A percentile compares a stretch with the other conserved stretches of the same genome.
Conservation (phyloP, 192 early-diverging fungal genomes). For the Entophlyctis helioformis region DNA sequence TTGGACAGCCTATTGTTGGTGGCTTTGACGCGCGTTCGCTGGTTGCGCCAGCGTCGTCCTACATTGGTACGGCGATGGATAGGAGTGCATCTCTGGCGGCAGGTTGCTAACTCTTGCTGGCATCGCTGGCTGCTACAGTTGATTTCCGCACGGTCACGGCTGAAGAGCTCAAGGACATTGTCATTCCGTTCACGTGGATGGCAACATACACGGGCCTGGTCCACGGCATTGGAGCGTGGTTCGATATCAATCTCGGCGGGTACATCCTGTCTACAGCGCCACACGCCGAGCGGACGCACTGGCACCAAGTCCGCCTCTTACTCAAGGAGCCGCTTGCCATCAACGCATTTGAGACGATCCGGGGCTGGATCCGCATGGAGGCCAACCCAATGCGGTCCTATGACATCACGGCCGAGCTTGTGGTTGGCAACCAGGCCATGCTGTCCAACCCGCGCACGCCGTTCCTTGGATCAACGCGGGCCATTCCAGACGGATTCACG, state of each 20-base stretch:
- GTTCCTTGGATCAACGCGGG: slow-evolving; percentile 4
- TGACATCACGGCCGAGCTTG: slow-evolving; percentile 65
- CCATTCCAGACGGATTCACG: slow-evolving; percentile 8
- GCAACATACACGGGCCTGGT: slow-evolving; percentile 78
- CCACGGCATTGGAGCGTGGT: slow-evolving; percentile 96
- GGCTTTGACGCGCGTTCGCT: slow-evolving; percentile 11
- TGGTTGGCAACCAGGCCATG: slow-evolving; percentile 29
- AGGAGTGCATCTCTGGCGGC: too few species aligned
- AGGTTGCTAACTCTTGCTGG: not conserved
- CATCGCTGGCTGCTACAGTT: slow-evolving; percentile 20
- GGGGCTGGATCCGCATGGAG: slow-evolving; percentile 73
- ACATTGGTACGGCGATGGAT: too few species aligned
- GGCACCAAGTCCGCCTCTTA: slow-evolving; percentile 94
- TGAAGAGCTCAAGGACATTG: slow-evolving; percentile 68
- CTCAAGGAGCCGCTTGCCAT: slow-evolving; percentile 89
- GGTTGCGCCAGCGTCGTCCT: slow-evolving; percentile 1
- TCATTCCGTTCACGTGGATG: slow-evolving; percentile 73
- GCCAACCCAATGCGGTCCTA: slow-evolving; percentile 91
- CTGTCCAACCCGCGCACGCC: slow-evolving; percentile 37
- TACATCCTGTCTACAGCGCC: slow-evolving; percentile 82
- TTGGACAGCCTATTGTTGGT: slow-evolving; percentile 40
- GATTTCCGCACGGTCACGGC: slow-evolving; percentile 78
- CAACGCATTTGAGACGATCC: slow-evolving; percentile 76
- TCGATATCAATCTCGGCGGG: slow-evolving; percentile 74
- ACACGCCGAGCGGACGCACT: slow-evolving; percentile 80